Evolutionary conservation across 345 rosid genomes (phyloP).

Genomic region (Salix udensis): DNA sequence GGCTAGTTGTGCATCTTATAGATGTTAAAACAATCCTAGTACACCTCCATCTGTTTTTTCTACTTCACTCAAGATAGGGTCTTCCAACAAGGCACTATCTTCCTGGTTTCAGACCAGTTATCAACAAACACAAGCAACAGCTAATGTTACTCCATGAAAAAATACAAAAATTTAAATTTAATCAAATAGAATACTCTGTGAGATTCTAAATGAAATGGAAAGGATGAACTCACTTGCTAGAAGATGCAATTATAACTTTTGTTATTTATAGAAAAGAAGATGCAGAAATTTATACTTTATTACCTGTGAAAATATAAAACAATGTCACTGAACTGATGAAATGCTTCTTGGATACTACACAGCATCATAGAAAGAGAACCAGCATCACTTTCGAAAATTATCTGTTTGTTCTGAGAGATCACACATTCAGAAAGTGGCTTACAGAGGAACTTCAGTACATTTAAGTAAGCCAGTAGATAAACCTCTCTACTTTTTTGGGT

Average conservation of each 20-base stretch:
- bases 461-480: slow-evolving; percentile 41
- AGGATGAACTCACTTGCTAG: background rate
- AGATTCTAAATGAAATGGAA: background rate
- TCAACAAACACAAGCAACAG: background rate
- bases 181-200: background rate
- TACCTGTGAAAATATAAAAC: slow-evolving; percentile 51
- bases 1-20: too few species aligned
- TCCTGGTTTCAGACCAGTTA: background rate
- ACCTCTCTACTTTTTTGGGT: slow-evolving; percentile 28
- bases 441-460: slow-evolving; percentile 70
- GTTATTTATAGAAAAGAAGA: slow-evolving; percentile 8
- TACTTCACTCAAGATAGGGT: too few species aligned
- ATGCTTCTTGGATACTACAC: slow-evolving; percentile 47
- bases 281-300: slow-evolving; percentile 8
- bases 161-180: background rate
- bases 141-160: background rate
- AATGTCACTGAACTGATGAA: slow-evolving; percentile 51
- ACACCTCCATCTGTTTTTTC: too few species aligned
- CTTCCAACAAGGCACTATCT: background rate
- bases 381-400: slow-evolving; percentile 43
- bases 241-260: background rate
- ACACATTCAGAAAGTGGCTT: slow-evolving; percentile 70
- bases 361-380: slow-evolving; percentile 39
- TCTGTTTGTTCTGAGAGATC: slow-evolving; percentile 48
- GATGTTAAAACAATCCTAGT: too few species aligned